phyloP scores from a whole-genome alignment of 176 grass and related monocot genomes.

The Aegilops sharonensis region DNA sequence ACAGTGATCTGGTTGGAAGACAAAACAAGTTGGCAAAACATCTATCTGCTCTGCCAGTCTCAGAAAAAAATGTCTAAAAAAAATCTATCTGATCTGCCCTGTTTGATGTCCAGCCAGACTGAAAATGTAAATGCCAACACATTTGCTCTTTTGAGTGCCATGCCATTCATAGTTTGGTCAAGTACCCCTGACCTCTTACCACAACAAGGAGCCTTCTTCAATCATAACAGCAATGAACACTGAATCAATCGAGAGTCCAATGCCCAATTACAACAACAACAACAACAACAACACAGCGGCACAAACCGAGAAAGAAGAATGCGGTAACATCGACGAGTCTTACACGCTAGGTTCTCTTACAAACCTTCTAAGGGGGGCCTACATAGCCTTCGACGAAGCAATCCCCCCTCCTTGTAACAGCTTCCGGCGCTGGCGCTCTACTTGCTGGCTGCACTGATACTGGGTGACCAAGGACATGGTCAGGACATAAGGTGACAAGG shows the following conservation, averaged over 20 bases:
- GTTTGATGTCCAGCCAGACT: not conserved
- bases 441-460: not conserved
- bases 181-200: not conserved
- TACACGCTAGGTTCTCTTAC: conserved; percentile 8
- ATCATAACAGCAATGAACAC: not conserved
- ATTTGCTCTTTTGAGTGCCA: not conserved
- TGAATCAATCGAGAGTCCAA: conserved; percentile 3
- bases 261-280: conserved; percentile 2
- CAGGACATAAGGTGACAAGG: not conserved
- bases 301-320: not conserved
- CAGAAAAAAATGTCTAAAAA: too few relatives aligned
- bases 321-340: conserved; percentile 9
- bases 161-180: not conserved
- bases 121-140: not conserved
- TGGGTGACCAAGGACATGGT: not conserved
- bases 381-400: not conserved
- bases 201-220: not conserved
- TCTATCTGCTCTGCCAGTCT: too few relatives aligned
- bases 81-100: too few relatives aligned
- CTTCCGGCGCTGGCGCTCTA: not conserved
- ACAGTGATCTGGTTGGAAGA: too few relatives aligned
- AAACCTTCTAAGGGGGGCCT: not conserved
- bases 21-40: too few relatives aligned
- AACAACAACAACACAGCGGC: not conserved
- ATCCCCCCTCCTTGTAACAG: not conserved